Evolutionary conservation across 179 eudicot species (phyloP).

Genomic region (Kewa caespitosa): DNA sequence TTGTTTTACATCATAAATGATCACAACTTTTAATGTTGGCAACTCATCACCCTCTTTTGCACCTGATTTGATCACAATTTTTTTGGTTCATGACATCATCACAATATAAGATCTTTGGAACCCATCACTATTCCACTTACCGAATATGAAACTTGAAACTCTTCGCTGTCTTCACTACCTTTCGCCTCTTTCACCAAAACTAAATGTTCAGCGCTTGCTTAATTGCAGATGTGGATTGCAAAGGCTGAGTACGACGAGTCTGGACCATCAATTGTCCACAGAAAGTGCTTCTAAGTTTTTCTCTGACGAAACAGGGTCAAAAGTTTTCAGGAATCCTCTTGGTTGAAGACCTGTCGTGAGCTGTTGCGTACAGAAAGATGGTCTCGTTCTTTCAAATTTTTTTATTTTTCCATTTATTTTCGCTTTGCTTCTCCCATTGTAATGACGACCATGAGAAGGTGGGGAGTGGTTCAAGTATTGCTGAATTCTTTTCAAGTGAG

Average conservation of each 20-base stretch:
- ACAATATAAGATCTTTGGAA: too few species aligned
- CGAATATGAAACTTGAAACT: too few species aligned
- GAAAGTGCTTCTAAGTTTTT: constrained; percentile 32
- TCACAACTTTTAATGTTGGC: too few species aligned
- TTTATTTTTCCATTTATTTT: constrained; percentile 18
- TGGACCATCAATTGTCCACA: constrained; percentile 42
- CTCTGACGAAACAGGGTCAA: constrained; percentile 2
- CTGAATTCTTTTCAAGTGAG: constrained; percentile 19
- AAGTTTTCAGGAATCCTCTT: constrained; percentile 6
- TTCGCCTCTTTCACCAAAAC: not conserved
- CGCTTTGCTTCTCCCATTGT: constrained; percentile 30
- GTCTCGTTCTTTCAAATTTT: constrained; percentile 17
- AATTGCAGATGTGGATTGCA: constrained; percentile 43
- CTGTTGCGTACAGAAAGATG: constrained; percentile 21
- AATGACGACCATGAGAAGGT: constrained; percentile 26
- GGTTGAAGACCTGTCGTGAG: constrained; percentile 24
- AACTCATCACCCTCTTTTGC: too few species aligned
- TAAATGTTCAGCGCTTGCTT: not conserved
- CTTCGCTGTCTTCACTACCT: too few species aligned
- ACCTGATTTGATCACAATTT: too few species aligned
- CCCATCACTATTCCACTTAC: too few species aligned
- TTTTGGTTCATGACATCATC: too few species aligned
- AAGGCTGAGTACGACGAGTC: constrained; percentile 43
- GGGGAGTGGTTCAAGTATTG: constrained; percentile 18
- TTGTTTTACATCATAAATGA: too few species aligned